Evolutionary conservation across 2,329 filamentous ascomycete genomes (phyloP), one percentile per base, ranked within the genome.

Genomic region (Colletotrichum sp.): DNA sequence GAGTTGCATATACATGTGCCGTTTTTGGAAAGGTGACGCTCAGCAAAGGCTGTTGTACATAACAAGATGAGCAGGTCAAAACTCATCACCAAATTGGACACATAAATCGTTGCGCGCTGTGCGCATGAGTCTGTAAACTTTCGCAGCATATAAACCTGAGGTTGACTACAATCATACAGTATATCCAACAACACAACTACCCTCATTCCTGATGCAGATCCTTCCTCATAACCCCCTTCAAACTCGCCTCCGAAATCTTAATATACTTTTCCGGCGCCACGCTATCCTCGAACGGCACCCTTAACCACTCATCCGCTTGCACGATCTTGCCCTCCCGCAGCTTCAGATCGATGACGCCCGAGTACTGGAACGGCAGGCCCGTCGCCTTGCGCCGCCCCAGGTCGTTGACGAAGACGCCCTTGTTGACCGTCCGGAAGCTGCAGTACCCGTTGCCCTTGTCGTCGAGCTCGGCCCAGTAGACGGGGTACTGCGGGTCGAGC

Each of bases 191-290:
- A n/a, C 5, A 2, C 5, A 47, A n/a, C 38, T n/a, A 2, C 9
- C 38, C 13, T n/a, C 27, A 38, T 11, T 67, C 34, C 16, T 59
- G 33, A 11, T 68, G 66, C 4, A 68, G 11, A 5, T 71, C 61
- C 21, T 66, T 71, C 18, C 67, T 66, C 71, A 66, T 73, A 3
- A 73, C 61, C 3, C 31, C 61, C 11, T 62, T 70, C 15, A 73
- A 21, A 34, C 66, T 73, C 3, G 55, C 61, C 27, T 66, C 70
- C 8, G 70, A 73, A 15, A 73, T 73, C 9, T 24, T 70, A 8
- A 73, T 73, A 27, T 73, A 73, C n/a, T 73, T 70, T 8, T 73
- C 71, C 18, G 61, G 71, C 54, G 43, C 66, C 15, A 71, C 62
- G 15, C 62, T 73, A 33, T 70, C 55, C 55, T 73, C 62, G 8